Percentiles rank a stretch among this genome's conserved stretches.
Evolutionary conservation across 495 filamentous ascomycete species (phyloP).

Genomic region (Neurospora intermedia): DNA sequence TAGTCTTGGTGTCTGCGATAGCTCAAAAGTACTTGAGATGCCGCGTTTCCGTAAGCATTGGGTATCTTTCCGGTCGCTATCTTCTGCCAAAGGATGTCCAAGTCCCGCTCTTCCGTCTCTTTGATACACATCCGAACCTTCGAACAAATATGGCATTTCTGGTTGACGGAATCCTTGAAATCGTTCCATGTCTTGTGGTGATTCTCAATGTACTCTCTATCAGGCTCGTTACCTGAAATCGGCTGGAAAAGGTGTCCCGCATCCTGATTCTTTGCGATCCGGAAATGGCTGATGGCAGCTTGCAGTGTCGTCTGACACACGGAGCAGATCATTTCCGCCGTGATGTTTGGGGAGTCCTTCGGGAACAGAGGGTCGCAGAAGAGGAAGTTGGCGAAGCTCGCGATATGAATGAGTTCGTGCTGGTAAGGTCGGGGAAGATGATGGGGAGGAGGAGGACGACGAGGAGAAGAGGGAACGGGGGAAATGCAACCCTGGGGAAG

Average conservation of each 20-base stretch:
- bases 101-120: fast-evolving
- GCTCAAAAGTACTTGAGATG: neutral
- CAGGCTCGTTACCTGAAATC: neutral
- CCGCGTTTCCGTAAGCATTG: neutral
- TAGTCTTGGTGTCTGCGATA: neutral
- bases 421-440: neutral
- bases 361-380: no score
- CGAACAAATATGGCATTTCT: neutral
- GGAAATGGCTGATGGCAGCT: neutral
- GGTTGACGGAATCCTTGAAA: neutral
- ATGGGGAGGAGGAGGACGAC: neutral
- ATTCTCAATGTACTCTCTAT: neutral
- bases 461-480: neutral
- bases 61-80: neutral
- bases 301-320: neutral
- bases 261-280: neutral
- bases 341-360: neutral
- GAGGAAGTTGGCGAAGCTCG: no score
- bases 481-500: neutral
- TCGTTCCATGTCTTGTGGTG: neutral
- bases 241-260: neutral
- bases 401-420: no score
- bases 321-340: neutral
- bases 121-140: fast-evolving
- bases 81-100: neutral